Evolutionary conservation across 495 filamentous ascomycete species (phyloP).

Genomic region (Hypoxylon rickii): DNA sequence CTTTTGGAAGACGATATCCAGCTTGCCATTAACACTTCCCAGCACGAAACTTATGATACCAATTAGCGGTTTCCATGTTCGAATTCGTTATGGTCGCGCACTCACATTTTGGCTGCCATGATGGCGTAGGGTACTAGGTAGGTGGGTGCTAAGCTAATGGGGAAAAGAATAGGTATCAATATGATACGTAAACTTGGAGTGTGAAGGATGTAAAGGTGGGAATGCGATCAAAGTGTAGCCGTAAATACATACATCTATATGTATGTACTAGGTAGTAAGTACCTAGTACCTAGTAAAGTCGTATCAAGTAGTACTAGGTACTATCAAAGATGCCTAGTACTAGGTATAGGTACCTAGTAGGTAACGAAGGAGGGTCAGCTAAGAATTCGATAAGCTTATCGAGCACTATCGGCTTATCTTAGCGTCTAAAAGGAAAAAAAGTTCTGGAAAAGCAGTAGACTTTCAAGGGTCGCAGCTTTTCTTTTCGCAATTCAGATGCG

Average conservation of each 20-base stretch:
- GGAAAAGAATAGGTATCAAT: too few relatives aligned
- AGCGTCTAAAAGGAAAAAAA: slow-evolving; percentile 8
- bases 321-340: neutral
- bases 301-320: neutral
- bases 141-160: neutral
- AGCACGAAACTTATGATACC: slow-evolving; percentile 69
- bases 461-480: slow-evolving; percentile 4
- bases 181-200: too few relatives aligned
- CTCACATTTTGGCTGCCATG: slow-evolving; percentile 77
- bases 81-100: slow-evolving; percentile 33
- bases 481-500: slow-evolving; percentile 13
- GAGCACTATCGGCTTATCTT: slow-evolving; percentile 15
- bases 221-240: too few relatives aligned
- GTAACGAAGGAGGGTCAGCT: neutral
- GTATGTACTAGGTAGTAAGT: too few relatives aligned
- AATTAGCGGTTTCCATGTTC: neutral
- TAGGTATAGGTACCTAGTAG: neutral
- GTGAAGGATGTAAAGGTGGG: neutral
- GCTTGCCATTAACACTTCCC: slow-evolving; percentile 75
- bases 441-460: slow-evolving; percentile 16
- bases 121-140: neutral
- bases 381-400: slow-evolving; percentile 8
- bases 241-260: too few relatives aligned
- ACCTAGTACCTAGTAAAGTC: neutral
- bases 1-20: slow-evolving; percentile 75